These are phyloP conservation scores for Stagonosporopsis cucurbitacearum DNA, from an alignment of 2,329 filamentous ascomycete species.

Conservation along the genomic window DNA sequence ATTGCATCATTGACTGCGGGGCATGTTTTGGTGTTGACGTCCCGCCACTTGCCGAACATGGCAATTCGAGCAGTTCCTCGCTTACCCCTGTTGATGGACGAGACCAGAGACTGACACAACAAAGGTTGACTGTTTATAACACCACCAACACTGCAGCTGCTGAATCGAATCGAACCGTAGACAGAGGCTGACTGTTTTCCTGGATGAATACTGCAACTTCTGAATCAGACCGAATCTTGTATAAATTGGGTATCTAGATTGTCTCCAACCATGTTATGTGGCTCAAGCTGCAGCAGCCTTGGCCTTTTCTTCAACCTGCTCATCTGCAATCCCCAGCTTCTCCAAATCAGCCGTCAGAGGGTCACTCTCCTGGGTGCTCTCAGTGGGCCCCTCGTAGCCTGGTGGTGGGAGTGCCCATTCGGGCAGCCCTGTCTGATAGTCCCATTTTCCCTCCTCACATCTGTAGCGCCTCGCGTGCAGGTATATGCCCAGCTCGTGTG, in stretches of 20 bases:
- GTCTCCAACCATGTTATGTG: not conserved
- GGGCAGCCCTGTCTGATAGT: conserved; percentile 83
- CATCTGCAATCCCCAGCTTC: conserved; percentile 49
- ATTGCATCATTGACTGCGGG: conserved; percentile 18
- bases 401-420: conserved; percentile 84
- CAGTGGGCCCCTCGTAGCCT: conserved; percentile 73
- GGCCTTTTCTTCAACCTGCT: conserved; percentile 10
- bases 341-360: conserved; percentile 53
- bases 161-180: no score
- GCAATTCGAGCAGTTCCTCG: conserved; percentile 22
- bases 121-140: no score
- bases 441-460: conserved; percentile 82
- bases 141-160: no score
- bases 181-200: not conserved
- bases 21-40: conserved; percentile 18
- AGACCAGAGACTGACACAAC: no score
- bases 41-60: conserved; percentile 26
- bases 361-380: conserved; percentile 62
- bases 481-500: conserved; percentile 90
- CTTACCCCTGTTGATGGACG: not conserved
- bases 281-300: not conserved
- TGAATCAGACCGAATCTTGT: not conserved
- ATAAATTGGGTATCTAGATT: conserved; percentile 9
- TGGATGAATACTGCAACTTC: not conserved
- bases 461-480: conserved; percentile 91